Base-by-base conservation (phyloP, 495 filamentous ascomycete species). In the Daldinia childiae region DNA sequence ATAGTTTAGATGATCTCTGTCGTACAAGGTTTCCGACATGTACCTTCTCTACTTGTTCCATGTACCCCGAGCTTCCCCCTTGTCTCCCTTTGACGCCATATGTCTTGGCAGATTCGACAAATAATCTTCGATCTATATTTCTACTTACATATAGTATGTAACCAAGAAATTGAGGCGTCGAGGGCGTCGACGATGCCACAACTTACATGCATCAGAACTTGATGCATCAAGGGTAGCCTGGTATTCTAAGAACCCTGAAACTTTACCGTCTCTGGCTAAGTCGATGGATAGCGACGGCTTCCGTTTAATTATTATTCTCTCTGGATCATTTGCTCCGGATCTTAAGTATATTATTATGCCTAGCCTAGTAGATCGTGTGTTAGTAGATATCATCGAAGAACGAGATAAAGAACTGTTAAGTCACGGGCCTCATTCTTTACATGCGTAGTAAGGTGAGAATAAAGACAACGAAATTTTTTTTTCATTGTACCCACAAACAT, bases 21-120 rank as follows among this genome's bases (percentile, higher is more conserved):
- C 29, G 15, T 39, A 56, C 51, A 66, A 75, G 64, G 72, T 77
- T 45, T 57, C 66, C 30, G 15, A 41, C 32, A 66, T 54, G 74
- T 76, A 74, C 66, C 71, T 61, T 58, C 14, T 24, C 57, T 62
- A 64, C 15, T 30, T 45, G 19, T 58, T 62, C 30, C 11, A 74
- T 64, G 72, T 74, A 74, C 72, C 72, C 56, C 58, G 38, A 58
- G 27, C 14, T 52, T 9, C 50, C 50, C 24, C 50, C 50, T 26
- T 30, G 50, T 30, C 50, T 30, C 24, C 26, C 50, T 51, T 63
- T 59, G 51, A 63, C 41, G 58, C 63, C 62, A 67, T 62, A 11
- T 12, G 36, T 12, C 66, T 66, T 69, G 58, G 65, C 62, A 14
- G 30, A 65, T 34, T 52, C 27, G 34, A 50, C 62, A 29, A 73